Evolutionary conservation across 2,329 filamentous ascomycete species (phyloP), one percentile per base, ranked within the genome.

Genomic region (Penicillium corylophilum): DNA sequence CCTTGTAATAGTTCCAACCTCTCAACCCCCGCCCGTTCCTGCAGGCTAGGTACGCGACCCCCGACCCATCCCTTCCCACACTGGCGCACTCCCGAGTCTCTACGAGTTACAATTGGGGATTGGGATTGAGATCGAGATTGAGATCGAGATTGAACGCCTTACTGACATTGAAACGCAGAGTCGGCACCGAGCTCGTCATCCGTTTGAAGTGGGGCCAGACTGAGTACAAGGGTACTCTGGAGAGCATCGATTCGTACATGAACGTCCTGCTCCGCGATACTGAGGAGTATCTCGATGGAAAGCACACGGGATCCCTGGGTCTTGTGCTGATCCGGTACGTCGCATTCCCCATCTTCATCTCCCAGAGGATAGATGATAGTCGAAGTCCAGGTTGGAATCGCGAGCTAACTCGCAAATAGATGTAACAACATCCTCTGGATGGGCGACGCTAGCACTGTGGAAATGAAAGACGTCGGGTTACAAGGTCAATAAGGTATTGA

Each of bases 341-440:
- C n/a, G 13, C 12, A 4, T 1, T 13, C 18, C 22, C 28, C 46
- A 26, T n/a, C n/a, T n/a, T n/a, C n/a, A n/a, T n/a, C n/a, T n/a
- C n/a, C n/a, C n/a, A n/a, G n/a, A n/a, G n/a, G n/a, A n/a, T n/a
- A n/a, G n/a, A n/a, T n/a, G n/a, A n/a, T n/a, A 26, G 4, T 26
- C 24, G 24, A 26, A 8, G 5, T 8, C 8, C 5, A 26, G 24
- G 8, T 26, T 31, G 12, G 29, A 31, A n/a, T 31, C 15, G 29
- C 15, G 12, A 13, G 18, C 35, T 38, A 20, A 38, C 18, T 2
- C 9, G 16, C 29, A 8, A 16, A 20, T 18, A 90, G 89, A 69
- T 95, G 91, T 77, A 97, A 97, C 77, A 97, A 97, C 69, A 93
- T 97, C n/a, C 81, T 97, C 42, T 97, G 90, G 88, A 93, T 97